phyloP scores from a whole-genome alignment of 2,329 filamentous ascomycete species.

The Diatrype stigma region DNA sequence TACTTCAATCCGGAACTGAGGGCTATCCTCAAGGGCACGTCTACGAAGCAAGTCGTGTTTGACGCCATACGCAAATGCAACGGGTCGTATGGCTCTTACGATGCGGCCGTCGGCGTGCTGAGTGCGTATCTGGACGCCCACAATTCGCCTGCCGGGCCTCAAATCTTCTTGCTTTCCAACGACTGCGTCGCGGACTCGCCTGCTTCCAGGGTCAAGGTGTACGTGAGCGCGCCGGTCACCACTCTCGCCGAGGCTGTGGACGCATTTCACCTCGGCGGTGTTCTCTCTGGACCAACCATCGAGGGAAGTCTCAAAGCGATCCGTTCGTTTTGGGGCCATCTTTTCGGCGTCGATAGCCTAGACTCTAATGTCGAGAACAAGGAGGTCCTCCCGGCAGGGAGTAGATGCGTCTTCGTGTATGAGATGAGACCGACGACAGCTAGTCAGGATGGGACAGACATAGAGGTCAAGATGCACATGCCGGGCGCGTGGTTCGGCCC shows the following conservation, averaged over 20 bases:
- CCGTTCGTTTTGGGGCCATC: constrained; percentile 1
- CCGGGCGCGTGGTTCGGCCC: constrained; percentile 2
- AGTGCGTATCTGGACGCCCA: background rate
- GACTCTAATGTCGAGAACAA: background rate
- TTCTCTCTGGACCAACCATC: background rate
- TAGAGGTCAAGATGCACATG: constrained; percentile 9
- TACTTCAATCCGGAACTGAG: constrained; percentile 5
- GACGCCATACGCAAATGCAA: constrained; percentile 3
- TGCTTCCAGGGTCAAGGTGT: constrained; percentile 5
- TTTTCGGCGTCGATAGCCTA: background rate
- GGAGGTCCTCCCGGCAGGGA: background rate
- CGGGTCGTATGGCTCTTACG: constrained; percentile 2
- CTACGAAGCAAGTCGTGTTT: constrained; percentile 2
- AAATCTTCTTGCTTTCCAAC: constrained; percentile 5
- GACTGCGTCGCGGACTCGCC: constrained; percentile 5
- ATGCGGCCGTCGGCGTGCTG: background rate
- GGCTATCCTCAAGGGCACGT: background rate
- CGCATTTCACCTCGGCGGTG: constrained; percentile 3
- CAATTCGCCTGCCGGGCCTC: background rate
- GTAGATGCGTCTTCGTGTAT: background rate
- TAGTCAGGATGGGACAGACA: background rate
- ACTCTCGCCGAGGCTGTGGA: constrained; percentile 4
- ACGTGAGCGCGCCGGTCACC: background rate
- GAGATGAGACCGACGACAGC: constrained; percentile 2
- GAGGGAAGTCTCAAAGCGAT: background rate